phyloP scores from a whole-genome alignment of 2,329 filamentous ascomycete genomes.

The Mycosphaerella sp. region DNA sequence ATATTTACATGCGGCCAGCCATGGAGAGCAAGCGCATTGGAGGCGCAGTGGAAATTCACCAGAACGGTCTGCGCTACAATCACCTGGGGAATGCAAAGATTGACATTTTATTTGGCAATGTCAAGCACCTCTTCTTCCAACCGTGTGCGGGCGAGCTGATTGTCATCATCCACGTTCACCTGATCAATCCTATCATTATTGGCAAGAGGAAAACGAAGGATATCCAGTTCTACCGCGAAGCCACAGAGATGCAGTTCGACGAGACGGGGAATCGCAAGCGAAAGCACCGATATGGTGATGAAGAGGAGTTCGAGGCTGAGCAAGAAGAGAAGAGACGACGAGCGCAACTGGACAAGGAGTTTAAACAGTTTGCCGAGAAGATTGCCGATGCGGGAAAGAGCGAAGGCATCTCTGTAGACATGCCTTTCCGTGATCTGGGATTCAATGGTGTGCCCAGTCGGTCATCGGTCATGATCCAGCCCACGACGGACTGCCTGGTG shows the following conservation, averaged over 20 bases:
- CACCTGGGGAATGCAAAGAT: constrained; percentile 79
- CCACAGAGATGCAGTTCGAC: constrained; percentile 97
- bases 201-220: constrained; percentile 99
- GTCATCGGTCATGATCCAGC: constrained; percentile 91
- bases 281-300: constrained; percentile 94
- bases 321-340: constrained; percentile 90
- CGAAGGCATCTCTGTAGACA: constrained; percentile 86
- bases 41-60: constrained; percentile 93
- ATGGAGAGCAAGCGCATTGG: constrained; percentile 96
- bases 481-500: constrained; percentile 92
- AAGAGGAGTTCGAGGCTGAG: constrained; percentile 97
- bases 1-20: constrained; percentile 90
- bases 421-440: constrained; percentile 91
- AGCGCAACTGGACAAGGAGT: constrained; percentile 88
- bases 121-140: constrained; percentile 98
- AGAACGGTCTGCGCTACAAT: constrained; percentile 93
- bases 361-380: constrained; percentile 95
- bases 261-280: constrained; percentile 97
- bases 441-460: constrained; percentile 96
- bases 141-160: constrained; percentile 94
- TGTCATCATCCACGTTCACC: constrained; percentile 94
- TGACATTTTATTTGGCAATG: constrained; percentile 94
- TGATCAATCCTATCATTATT: constrained; percentile 96
- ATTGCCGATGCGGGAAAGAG: constrained; percentile 91
- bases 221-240: constrained; percentile 95